Conservation (phyloP, 192 early-diverging fungal genomes). For the Coemansia sp. region DNA sequence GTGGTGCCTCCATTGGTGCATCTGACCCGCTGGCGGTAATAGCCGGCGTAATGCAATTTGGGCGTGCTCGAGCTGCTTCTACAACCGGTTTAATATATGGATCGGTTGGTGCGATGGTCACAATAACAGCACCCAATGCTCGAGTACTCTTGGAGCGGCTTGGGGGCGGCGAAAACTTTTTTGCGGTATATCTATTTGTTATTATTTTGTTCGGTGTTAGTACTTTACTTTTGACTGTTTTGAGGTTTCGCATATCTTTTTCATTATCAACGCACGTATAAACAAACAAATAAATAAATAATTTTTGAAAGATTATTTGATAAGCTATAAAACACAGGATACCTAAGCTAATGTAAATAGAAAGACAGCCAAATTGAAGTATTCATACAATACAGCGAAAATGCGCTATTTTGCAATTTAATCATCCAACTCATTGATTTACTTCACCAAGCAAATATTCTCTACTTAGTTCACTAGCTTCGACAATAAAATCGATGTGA, state of each 20-base stretch:
- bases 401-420: neutral
- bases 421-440: neutral
- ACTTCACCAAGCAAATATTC: too few relatives aligned
- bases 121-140: slow-evolving; percentile 23
- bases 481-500: too few relatives aligned
- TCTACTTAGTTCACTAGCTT: too few relatives aligned
- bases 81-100: slow-evolving; percentile 35
- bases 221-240: slow-evolving; percentile 18
- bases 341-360: too few relatives aligned
- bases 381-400: neutral
- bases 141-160: slow-evolving; percentile 18
- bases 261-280: slow-evolving; percentile 1
- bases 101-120: slow-evolving; percentile 32
- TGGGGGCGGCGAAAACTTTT: slow-evolving; percentile 11
- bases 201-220: slow-evolving; percentile 23
- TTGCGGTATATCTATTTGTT: slow-evolving; percentile 18
- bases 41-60: slow-evolving; percentile 37
- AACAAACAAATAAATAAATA: neutral
- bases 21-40: slow-evolving; percentile 43
- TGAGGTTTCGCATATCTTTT: slow-evolving; percentile 34
- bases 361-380: too few relatives aligned
- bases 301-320: neutral
- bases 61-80: slow-evolving; percentile 10
- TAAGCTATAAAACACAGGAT: too few relatives aligned
- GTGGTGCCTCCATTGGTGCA: slow-evolving; percentile 41